phyloP scores from a whole-genome alignment of 163 green algal genomes.

The Picocystis sp. region DNA sequence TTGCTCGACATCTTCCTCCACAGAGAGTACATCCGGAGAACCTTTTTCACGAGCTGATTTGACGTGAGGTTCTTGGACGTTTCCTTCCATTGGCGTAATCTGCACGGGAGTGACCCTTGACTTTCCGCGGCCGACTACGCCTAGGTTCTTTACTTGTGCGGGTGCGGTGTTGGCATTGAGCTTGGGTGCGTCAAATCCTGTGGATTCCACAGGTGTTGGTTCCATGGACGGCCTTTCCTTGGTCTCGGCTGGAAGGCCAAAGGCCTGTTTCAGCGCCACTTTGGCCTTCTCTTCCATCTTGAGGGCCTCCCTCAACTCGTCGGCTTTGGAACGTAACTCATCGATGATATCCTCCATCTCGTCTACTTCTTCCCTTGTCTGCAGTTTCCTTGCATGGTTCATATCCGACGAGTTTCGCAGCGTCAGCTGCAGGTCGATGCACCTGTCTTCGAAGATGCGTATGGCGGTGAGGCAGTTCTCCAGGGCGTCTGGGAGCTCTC shows the following conservation, averaged over 20 bases:
- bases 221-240: neutral
- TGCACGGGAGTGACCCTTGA: slow-evolving; percentile 31
- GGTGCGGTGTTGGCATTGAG: slow-evolving; percentile 3
- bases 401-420: too few relatives aligned
- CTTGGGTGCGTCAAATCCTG: slow-evolving; percentile 3
- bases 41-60: too few relatives aligned
- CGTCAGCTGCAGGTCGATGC: neutral
- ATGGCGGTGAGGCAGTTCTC: slow-evolving; percentile 14
- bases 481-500: slow-evolving; percentile 15
- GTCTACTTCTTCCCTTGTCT: slow-evolving; percentile 5
- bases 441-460: slow-evolving; percentile 1
- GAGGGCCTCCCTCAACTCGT: slow-evolving; percentile 27
- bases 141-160: slow-evolving; percentile 21
- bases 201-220: neutral
- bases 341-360: slow-evolving; percentile 16
- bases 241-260: slow-evolving; percentile 6
- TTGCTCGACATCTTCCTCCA: too few relatives aligned
- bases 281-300: slow-evolving; percentile 18
- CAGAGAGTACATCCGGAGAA: too few relatives aligned
- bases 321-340: slow-evolving; percentile 18
- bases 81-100: neutral
- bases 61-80: too few relatives aligned
- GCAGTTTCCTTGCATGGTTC: too few relatives aligned
- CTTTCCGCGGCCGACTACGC: slow-evolving; percentile 31
- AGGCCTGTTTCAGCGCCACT: slow-evolving; percentile 19